These are phyloP conservation scores for Lactarius akahatsu DNA, from an alignment of 768 basidiomycete genomes.

Conservation along the genomic window DNA sequence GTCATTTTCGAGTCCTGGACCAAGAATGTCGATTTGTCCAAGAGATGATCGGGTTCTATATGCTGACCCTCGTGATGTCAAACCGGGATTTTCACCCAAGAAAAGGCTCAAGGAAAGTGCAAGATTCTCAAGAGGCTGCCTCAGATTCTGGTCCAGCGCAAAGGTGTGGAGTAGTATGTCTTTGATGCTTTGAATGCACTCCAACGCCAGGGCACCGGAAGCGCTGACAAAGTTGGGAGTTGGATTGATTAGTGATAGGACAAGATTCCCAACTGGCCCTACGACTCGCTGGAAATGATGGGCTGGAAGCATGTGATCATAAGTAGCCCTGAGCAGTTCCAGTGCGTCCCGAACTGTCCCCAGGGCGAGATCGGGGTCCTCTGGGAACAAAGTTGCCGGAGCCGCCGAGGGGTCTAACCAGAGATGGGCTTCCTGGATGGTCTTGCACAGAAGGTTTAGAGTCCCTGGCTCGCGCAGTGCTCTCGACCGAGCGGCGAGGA, in stretches of 20 bases:
- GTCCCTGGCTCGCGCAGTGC: slow-evolving; percentile 65
- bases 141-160: slow-evolving; percentile 21
- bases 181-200: slow-evolving; percentile 28
- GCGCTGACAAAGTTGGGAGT: slow-evolving; percentile 21
- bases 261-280: slow-evolving; percentile 23
- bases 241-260: slow-evolving; percentile 20
- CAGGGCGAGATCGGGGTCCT: slow-evolving; percentile 50
- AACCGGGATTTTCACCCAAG: slow-evolving; percentile 22
- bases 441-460: slow-evolving; percentile 65
- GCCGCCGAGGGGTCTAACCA: slow-evolving; percentile 52
- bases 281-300: slow-evolving; percentile 24
- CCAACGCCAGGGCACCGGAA: slow-evolving; percentile 22
- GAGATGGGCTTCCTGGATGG: slow-evolving; percentile 64
- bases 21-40: slow-evolving; percentile 29
- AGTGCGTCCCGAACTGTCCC: slow-evolving; percentile 42
- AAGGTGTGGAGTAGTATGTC: slow-evolving; percentile 25
- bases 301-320: slow-evolving; percentile 22
- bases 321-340: slow-evolving; percentile 23
- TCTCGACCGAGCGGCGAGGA: slow-evolving; percentile 63
- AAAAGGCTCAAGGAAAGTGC: slow-evolving; percentile 28
- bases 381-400: slow-evolving; percentile 52
- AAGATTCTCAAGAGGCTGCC: slow-evolving; percentile 26
- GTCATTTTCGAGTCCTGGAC: slow-evolving; percentile 25
- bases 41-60: slow-evolving; percentile 22
- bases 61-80: slow-evolving; percentile 19